Base-by-base conservation (phyloP, 2,329 filamentous ascomycete genomes). In the Diaporthe sp. region DNA sequence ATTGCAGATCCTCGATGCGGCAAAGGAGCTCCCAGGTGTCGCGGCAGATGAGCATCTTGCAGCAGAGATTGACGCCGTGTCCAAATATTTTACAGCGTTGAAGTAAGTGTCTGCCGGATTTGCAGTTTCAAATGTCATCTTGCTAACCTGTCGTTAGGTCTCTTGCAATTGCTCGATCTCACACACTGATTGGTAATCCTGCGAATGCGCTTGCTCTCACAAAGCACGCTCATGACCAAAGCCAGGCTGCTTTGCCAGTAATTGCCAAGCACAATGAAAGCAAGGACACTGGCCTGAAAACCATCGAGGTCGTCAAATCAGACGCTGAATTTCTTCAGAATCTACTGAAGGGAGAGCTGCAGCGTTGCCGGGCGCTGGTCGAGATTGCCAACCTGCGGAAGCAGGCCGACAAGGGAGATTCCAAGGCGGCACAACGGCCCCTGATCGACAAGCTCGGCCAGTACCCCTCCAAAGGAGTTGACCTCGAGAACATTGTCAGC, bases 21-120 rank as follows among this genome's bases (percentile, higher is more conserved):
- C 98, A 83, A 95, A 94, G 80, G 95, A 98, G 76, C 89, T 99
- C 19, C 94, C 95, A 3, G 97, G 97, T 84, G 94, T 98, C 25
- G 95, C 95, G 49, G 94, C 95, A 57, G 97, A 99, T 80, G 89
- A 92, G 55, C 88, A 86, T 22, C 94, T 99, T 78, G 88, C 95
- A 6, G 86, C 89, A 61, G 95, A 97, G 82, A 87, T 99, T n/a
- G 91, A 94, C 74, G 92, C 92, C 46, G 96, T 95, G 79, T 89
- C 90, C 49, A 88, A 90, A 76, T 98, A 98, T 85, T 99, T 98
- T 86, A 91, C 93, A 77, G 94, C 97, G 13, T 88, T 98, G 73
- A 98, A 96, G 93, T 96, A 87, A 82, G 90, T 84, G 55, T 34
- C 44, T 15, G 12, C 49, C 28, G 3, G 39, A 1, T 13, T 13